Conservation (phyloP, 768 basidiomycete genomes). For the Imleria badia region DNA sequence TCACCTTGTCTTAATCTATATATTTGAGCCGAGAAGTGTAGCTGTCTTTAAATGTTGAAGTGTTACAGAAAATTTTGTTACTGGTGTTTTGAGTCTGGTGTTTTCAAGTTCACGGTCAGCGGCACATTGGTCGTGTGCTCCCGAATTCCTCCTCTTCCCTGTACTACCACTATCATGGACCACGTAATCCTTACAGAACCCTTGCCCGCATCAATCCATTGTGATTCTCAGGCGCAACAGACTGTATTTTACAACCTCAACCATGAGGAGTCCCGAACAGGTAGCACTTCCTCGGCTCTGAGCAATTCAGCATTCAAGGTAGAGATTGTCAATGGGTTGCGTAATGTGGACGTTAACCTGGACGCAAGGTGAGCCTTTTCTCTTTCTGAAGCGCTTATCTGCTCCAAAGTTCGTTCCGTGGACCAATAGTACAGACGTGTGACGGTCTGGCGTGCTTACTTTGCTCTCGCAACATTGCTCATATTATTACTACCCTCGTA, state of each 20-base stretch:
- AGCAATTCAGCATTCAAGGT: slow-evolving; percentile 40
- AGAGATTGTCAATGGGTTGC: slow-evolving; percentile 57
- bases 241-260: slow-evolving; percentile 8
- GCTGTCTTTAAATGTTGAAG: not conserved
- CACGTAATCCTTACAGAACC: slow-evolving; percentile 13
- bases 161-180: slow-evolving; percentile 13
- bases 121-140: slow-evolving; percentile 25
- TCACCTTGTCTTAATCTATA: not conserved
- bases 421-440: slow-evolving; percentile 31
- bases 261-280: slow-evolving; percentile 20
- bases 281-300: slow-evolving; percentile 35
- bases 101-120: not conserved
- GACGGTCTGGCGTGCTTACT: slow-evolving; percentile 37
- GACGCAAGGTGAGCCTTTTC: slow-evolving; percentile 66
- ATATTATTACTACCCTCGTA: slow-evolving; percentile 32
- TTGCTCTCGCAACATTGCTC: slow-evolving; percentile 12
- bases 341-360: slow-evolving; percentile 53
- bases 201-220: not conserved
- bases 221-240: slow-evolving; percentile 7
- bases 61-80: not conserved
- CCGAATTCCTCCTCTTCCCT: not conserved
- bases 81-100: too few relatives aligned
- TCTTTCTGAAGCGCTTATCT: slow-evolving; percentile 17
- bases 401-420: slow-evolving; percentile 28
- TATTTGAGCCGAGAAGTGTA: not conserved